Base-by-base conservation (phyloP, 2,329 filamentous ascomycete species). In the Fusarium lyarnte region DNA sequence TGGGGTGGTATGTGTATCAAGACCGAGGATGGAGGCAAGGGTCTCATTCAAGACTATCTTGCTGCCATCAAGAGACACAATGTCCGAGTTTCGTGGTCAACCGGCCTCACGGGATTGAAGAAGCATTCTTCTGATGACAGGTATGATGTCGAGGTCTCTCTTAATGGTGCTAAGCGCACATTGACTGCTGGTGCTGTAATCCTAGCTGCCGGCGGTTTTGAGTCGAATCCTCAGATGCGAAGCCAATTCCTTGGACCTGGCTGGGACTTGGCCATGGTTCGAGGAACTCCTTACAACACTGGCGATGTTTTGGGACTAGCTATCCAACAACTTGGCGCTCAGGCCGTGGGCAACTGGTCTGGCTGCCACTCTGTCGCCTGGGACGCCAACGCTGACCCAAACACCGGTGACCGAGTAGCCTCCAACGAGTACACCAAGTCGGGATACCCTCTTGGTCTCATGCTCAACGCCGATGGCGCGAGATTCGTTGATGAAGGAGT, bases 171-270 rank as follows among this genome's bases (percentile, higher is more conserved):
- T 1, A n/a, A 39, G 5, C 10, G 35, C 2, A 42, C n/a, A 1
- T 11, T 67, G 4, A 47, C 2, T 4, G 64, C 53, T 3, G 23
- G 27, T 17, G 39, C 64, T 5, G 53, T 67, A 3, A 49, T 67
- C 3, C 11, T 67, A 9, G 64, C 64, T 36, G 64, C 63, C 3
- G 64, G 64, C 4, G 64, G 64, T 4, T 67, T 67, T 3, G 64
- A 67, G 78, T 85, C 89, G 9, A 90, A 87, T 41, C 82, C 89
- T 0, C 82, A 84, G 5, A 83, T 91, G 82, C 84, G 89, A n/a
- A 81, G 84, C 7, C 85, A 89, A 58, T 84, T 82, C 54, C 80
- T 86, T 14, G 90, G 90, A 0, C 67, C 73, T 2, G 67, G 64
- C 3, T 75, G 73, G 73, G 73, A 75, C n/a, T 36, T 75, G 46